Evolutionary conservation across 176 grass and related monocot species (phyloP).

Genomic region (Typha latifolia): DNA sequence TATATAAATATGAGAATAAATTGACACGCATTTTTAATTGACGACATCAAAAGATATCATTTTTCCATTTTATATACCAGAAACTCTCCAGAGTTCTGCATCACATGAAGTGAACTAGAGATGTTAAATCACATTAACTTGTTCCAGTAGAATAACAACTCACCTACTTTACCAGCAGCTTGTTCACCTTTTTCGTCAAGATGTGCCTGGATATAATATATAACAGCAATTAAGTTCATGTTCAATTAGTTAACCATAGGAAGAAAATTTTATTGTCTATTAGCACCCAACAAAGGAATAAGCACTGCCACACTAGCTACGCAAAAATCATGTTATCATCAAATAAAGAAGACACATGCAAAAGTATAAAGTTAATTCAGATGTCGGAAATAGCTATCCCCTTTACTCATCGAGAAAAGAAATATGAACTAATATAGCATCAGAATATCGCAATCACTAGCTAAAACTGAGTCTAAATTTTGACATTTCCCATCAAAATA

Average conservation of each 20-base stretch:
- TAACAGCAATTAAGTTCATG: background rate
- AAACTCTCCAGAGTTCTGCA: background rate
- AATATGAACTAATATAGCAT: background rate
- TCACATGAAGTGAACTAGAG: background rate
- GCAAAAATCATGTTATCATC: background rate
- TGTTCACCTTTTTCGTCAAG: constrained; percentile 50
- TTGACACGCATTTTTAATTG: background rate
- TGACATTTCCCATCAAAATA: background rate
- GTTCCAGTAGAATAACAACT: constrained; percentile 11
- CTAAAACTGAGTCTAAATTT: background rate
- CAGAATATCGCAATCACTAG: background rate
- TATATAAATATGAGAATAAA: too few relatives aligned
- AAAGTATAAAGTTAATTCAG: too few relatives aligned
- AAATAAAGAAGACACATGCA: too few relatives aligned
- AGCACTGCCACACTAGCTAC: background rate
- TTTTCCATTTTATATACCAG: background rate
- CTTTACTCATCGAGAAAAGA: background rate
- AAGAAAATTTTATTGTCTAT: background rate
- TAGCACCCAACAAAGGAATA: background rate
- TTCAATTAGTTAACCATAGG: background rate
- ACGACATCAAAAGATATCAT: background rate
- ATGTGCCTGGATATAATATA: constrained; percentile 46
- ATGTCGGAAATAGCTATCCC: background rate
- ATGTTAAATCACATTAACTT: background rate
- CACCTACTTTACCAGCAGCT: constrained; percentile 50